Base-by-base conservation (phyloP, 345 rosid genomes). In the Syzygium grande region DNA sequence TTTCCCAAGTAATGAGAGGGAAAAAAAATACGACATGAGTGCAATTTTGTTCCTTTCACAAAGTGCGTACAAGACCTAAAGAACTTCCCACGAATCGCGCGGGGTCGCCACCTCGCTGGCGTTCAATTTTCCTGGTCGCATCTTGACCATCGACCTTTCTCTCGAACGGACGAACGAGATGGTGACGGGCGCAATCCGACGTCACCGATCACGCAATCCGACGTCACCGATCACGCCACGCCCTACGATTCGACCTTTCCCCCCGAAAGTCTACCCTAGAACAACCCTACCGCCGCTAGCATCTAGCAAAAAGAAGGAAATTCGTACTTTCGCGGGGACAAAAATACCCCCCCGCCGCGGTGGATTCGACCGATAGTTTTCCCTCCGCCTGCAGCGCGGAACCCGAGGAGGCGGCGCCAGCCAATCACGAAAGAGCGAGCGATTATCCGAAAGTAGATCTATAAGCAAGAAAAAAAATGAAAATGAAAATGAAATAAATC, bases 231-330 rank as follows among this genome's bases (percentile, higher is more conserved):
- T 38, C 4, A 14, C 49, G 49, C 49, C 80, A 73, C 80, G 80
- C 38, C 14, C 25, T 46, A 5, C 1, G 25, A 19, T 73, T 73
- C 80, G 12, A 5, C 14, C 49, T 7, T 1, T 34, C 21, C 0
- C 21, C 0, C 6, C 11, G 5, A 13, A 34, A 19, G 7, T 9
- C 79, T 30, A 68, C 79, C 80, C 9, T 2, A 2, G 25, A 9
- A 10, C 4, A 21, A 19, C 80, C 73, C 38, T 6, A 13, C 73
- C 6, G 15, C 0, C 0, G 0, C 12, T 0, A n/a, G 2, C 38
- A 14, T 43, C 46, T 4, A 52, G 2, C 38, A 14, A 17, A 21
- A 4, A 10, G 10, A 2, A 17, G 17, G 3, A 29, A 15, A 63
- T 63, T 63, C 41, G 77, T 2, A 3, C 6, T 6, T 54, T 7